Evolutionary conservation across 106 monocot genomes (phyloP).

Genomic region (Dactylorhiza incarnata): DNA sequence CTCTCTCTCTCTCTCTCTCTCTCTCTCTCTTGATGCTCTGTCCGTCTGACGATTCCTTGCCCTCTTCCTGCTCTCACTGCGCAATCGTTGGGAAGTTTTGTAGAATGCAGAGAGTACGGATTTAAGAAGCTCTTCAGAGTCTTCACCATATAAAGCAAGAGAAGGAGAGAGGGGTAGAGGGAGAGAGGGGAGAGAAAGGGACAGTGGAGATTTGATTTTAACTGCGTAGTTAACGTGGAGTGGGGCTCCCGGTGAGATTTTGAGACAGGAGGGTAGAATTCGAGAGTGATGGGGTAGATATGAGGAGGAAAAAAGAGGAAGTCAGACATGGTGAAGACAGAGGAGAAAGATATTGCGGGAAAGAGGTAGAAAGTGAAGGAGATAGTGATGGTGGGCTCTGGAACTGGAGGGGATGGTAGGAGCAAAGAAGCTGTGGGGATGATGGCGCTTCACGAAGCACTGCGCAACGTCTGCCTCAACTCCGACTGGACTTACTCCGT

Average conservation of each 20-base stretch:
- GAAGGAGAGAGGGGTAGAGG: too few species aligned
- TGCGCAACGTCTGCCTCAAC: constrained; percentile 81
- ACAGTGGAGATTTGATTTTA: neutral
- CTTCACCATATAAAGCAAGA: too few species aligned
- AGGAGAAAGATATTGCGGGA: neutral
- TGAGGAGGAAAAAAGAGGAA: constrained; percentile 6
- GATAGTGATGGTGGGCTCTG: constrained; percentile 40
- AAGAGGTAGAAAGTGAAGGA: constrained; percentile 14
- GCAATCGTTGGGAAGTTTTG: neutral
- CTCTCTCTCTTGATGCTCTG: neutral
- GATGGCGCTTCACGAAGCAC: constrained; percentile 90
- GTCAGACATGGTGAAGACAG: constrained; percentile 7
- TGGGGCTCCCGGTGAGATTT: neutral
- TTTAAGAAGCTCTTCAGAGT: neutral
- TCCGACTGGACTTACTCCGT: constrained; percentile 96
- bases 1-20: neutral
- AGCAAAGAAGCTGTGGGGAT: constrained; percentile 73
- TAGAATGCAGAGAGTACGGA: neutral
- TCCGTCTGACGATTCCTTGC: neutral
- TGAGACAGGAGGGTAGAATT: neutral
- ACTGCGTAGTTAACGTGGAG: neutral
- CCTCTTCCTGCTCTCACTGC: neutral
- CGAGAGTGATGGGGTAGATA: neutral
- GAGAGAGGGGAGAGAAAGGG: neutral
- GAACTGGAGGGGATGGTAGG: constrained; percentile 29